Evolutionary conservation across 768 basidiomycete genomes (phyloP), one percentile per base, ranked within the genome.

Genomic region (Mycena belliarum): DNA sequence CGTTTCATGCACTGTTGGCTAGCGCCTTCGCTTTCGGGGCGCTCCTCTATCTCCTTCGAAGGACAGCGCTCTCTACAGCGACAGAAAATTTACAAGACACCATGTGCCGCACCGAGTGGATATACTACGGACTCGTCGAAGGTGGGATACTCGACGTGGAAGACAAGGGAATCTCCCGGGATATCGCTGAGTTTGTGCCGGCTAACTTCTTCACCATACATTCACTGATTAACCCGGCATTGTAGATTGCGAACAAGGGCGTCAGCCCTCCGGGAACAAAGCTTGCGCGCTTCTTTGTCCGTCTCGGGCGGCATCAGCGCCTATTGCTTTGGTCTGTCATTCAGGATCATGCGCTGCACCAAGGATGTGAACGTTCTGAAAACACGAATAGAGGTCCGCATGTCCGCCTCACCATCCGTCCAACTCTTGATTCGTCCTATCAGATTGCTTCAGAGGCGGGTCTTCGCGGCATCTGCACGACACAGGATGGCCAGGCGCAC

Each of bases 181-280:
- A 59, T 16, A 8, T 35, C 14, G 33, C 33, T 7, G 33, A 35
- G 5, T 21, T 53, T 1, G 9, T 12, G 14, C 23, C 28, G 57
- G n/a, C n/a, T 59, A 37, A 42, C 29, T 26, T 8, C 7, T 40
- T 12, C 14, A 7, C 25, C 3, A n/a, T n/a, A 2, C 16, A 2
- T 21, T 26, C 16, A 35, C 20, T 41, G 1, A 51, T 37, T 3
- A 16, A 32, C 21, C 3, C 29, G 3, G 26, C 12, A 16, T 26
- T 21, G 8, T 15, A 59, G 57, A 32, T 48, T 59, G n/a, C 57
- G 52, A 52, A 18, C 1, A 6, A 49, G n/a, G 4, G 57, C 57
- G 11, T 59, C 57, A 10, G 24, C 42, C 21, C 52, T 59, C 15
- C 45, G 57, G 24, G 57, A 59, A 43, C 23, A 53, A 28, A 49